Evolutionary conservation across 208 protist species (phyloP), one percentile per base, ranked within the genome.

Genomic region (Herpetomonas tarakana): DNA sequence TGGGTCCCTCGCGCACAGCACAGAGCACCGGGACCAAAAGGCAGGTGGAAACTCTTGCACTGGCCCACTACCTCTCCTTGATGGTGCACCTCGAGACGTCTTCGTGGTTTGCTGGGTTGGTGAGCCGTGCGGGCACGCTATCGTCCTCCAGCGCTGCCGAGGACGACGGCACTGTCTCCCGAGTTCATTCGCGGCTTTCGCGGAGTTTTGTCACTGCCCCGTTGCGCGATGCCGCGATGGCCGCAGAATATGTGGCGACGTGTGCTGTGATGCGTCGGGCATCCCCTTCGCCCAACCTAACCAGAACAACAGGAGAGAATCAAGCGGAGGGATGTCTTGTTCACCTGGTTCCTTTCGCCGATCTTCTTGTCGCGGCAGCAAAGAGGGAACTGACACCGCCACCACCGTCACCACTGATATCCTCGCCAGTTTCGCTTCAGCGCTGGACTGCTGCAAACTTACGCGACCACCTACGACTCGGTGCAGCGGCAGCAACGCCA

Each of bases 31-130:
- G 6, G 35, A 12, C 16, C 16, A 22, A 49, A 52, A 64, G 2
- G 35, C 39, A 1, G 52, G 59, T 47, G 22, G 66, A 67, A 19
- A 24, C 47, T 18, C 41, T 58, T 27, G 71, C 71, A 53, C 47
- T 77, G 1, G 71, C 65, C 12, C 53, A 72, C 52, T 77, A 65
- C 30, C 61, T 77, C n/a, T 66, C 58, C 52, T 52, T 1, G 27
- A 61, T 12, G 30, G 16, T 49, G 44, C 35, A 41, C 35, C 6
- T 14, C 9, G 35, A 41, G 9, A 6, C 35, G 14, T 6, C 6
- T 11, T 49, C 44, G 19, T 49, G 44, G 44, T 49, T 49, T 22
- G 6, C 16, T 4, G 19, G 16, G 16, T 22, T 41, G 35, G 35
- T 41, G 35, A 41, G 35, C 9, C 9, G 9, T 6, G 35, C 35